A percentile compares a stretch with the other conserved stretches of the same genome.
phyloP scores from a whole-genome alignment of 805 yeast species.

The Ogataea degrootiae region DNA sequence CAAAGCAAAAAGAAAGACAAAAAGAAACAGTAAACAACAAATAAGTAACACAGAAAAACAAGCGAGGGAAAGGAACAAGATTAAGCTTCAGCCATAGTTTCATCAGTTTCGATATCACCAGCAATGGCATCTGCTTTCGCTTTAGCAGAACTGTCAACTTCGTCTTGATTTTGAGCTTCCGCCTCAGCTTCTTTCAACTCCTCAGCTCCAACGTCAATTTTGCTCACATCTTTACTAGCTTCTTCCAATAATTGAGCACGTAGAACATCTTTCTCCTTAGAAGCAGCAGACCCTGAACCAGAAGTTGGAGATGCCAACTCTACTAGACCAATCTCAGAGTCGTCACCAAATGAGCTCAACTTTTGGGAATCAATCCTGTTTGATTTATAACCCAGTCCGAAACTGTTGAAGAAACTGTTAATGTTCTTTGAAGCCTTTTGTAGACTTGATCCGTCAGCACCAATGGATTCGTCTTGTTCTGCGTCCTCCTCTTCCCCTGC shows the following conservation, averaged over 20 bases:
- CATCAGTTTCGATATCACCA: neutral
- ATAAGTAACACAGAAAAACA: neutral
- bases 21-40: neutral
- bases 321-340: slow-evolving; percentile 15
- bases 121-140: neutral
- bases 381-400: slow-evolving; percentile 13
- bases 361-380: slow-evolving; percentile 9
- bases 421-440: slow-evolving; percentile 10
- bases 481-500: neutral
- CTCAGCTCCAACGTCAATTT: slow-evolving; percentile 1
- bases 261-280: slow-evolving; percentile 4
- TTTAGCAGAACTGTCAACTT: neutral
- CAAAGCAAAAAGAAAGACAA: neutral
- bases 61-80: neutral
- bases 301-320: slow-evolving; percentile 2
- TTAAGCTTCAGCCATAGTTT: neutral
- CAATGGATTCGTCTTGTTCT: neutral
- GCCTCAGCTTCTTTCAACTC: neutral
- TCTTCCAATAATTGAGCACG: slow-evolving; percentile 9
- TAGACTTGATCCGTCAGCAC: slow-evolving; percentile 3
- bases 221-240: slow-evolving; percentile 4
- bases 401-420: slow-evolving; percentile 13
- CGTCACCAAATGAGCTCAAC: slow-evolving; percentile 17
- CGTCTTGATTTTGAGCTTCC: no score
- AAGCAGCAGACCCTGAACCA: neutral